Evolutionary conservation across 2,329 filamentous ascomycete species (phyloP).

Genomic region (Talaromyces rugulosus): DNA sequence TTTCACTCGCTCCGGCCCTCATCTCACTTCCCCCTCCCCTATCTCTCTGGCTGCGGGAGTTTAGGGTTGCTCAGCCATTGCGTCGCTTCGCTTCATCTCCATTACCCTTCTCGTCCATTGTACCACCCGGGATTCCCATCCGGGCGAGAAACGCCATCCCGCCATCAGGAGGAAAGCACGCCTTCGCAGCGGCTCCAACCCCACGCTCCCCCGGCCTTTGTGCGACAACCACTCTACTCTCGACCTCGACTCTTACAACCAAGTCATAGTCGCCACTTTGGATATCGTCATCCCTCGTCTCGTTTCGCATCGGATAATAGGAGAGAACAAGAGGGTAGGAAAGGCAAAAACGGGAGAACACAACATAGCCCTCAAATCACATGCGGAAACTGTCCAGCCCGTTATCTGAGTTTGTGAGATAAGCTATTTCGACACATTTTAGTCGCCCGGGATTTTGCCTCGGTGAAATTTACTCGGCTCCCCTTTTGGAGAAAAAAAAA

Average conservation of each 20-base stretch:
- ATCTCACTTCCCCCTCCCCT: neutral
- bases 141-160: neutral
- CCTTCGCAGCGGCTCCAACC: neutral
- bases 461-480: neutral
- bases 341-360: neutral
- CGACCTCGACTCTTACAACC: neutral
- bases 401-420: conserved; percentile 1
- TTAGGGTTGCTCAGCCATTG: neutral
- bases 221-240: neutral
- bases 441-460: neutral
- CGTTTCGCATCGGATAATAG: neutral
- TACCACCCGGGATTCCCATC: neutral
- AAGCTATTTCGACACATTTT: neutral
- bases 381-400: neutral
- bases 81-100: neutral
- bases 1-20: neutral
- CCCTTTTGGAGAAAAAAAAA: neutral
- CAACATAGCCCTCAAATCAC: neutral
- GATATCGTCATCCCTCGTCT: neutral
- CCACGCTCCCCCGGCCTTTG: neutral
- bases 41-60: neutral
- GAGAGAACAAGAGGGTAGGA: neutral
- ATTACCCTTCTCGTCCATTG: neutral
- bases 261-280: neutral
- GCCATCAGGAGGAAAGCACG: neutral